Evolutionary conservation across 345 rosid species (phyloP).

Genomic region (Heritiera littoralis): DNA sequence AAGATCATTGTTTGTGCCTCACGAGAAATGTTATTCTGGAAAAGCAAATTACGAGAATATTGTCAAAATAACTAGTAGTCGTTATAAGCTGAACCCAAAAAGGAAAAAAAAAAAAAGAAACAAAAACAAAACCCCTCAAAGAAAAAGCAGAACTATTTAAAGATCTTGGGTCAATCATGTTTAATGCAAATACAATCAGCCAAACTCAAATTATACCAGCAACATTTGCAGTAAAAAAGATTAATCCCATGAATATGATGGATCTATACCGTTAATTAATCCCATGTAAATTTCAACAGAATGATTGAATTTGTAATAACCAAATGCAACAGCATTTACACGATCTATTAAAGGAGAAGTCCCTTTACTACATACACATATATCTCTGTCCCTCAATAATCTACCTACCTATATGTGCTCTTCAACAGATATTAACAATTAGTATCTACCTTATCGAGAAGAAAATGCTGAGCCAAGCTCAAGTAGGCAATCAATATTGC

Average conservation of each 20-base stretch:
- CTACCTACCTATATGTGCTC: neutral
- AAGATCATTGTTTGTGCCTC: conserved; percentile 97
- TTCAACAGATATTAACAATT: neutral
- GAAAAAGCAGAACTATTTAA: neutral
- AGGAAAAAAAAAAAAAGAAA: conserved; percentile 6
- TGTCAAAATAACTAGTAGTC: neutral
- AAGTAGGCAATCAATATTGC: neutral
- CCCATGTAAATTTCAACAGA: neutral
- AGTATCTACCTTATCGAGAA: neutral
- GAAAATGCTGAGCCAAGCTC: neutral
- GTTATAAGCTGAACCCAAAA: conserved; percentile 9
- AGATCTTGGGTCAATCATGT: neutral
- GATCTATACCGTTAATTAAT: neutral
- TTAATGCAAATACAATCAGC: neutral
- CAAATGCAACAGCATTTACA: neutral
- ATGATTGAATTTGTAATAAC: conserved; percentile 2
- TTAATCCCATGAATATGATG: neutral
- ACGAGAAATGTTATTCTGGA: conserved; percentile 73
- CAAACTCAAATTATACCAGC: neutral
- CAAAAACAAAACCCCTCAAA: neutral
- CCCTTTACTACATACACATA: neutral
- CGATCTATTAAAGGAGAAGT: neutral
- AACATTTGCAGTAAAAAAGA: neutral
- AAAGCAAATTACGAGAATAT: neutral
- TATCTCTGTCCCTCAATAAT: neutral